Evolutionary conservation across 345 rosid species (phyloP).

Genomic region (Barbarea vulgaris): DNA sequence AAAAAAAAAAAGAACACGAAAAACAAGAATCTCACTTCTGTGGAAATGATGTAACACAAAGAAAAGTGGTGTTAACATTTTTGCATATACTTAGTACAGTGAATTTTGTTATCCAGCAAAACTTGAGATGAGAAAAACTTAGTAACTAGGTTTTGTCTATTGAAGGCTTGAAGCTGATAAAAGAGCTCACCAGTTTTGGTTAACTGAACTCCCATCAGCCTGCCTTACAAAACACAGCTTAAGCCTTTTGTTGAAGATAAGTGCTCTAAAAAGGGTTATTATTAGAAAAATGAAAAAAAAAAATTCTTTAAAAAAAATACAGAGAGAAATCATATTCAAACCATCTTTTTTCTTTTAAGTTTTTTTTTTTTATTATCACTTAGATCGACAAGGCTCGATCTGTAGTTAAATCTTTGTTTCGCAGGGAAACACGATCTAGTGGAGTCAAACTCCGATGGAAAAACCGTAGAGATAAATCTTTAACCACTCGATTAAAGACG

Average conservation of each 20-base stretch:
- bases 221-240: not conserved
- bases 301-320: too few relatives aligned
- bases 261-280: not conserved
- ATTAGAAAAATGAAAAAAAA: not conserved
- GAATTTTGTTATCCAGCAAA: not conserved
- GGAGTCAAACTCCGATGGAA: too few relatives aligned
- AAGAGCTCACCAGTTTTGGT: too few relatives aligned
- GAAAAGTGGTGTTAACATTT: not conserved
- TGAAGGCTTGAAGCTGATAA: not conserved
- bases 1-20: not conserved
- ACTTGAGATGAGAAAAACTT: not conserved
- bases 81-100: not conserved
- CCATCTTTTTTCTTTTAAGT: too few relatives aligned
- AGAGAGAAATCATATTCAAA: too few relatives aligned
- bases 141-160: not conserved
- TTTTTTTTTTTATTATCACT: too few relatives aligned
- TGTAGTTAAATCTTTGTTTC: too few relatives aligned
- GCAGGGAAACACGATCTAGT: too few relatives aligned
- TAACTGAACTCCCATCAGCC: not conserved
- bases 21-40: not conserved
- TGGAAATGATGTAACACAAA: not conserved
- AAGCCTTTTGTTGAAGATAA: not conserved
- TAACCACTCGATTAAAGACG: too few relatives aligned
- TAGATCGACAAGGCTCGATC: too few relatives aligned
- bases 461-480: too few relatives aligned